phyloP scores from a whole-genome alignment of 495 filamentous ascomycete species.

The Lichina pygmaea region DNA sequence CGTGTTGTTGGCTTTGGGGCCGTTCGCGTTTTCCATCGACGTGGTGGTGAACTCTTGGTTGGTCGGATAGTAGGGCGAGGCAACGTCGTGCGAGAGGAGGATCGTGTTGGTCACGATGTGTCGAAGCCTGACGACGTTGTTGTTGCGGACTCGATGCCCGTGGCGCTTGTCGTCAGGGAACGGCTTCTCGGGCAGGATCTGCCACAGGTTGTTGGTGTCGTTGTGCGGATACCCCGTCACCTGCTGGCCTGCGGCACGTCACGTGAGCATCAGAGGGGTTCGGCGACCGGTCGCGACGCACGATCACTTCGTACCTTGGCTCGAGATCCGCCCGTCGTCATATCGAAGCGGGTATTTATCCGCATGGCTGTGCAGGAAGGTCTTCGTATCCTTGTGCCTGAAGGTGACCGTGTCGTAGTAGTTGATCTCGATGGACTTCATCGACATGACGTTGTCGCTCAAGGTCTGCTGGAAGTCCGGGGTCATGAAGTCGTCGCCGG shows the following conservation, averaged over 20 bases:
- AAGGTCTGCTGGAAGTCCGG: slow-evolving; percentile 94
- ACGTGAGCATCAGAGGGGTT: too few species aligned
- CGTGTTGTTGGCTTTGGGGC: slow-evolving; percentile 66
- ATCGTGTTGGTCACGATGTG: slow-evolving; percentile 71
- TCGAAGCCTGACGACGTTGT: slow-evolving; percentile 66
- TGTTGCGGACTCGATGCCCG: slow-evolving; percentile 46
- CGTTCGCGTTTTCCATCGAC: slow-evolving; percentile 38
- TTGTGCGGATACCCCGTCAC: slow-evolving; percentile 96
- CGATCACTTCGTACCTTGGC: slow-evolving; percentile 29
- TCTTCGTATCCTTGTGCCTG: slow-evolving; percentile 89
- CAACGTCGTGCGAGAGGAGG: slow-evolving; percentile 88
- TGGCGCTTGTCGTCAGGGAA: slow-evolving; percentile 22
- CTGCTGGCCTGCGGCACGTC: slow-evolving; percentile 33
- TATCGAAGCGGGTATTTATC: slow-evolving; percentile 82
- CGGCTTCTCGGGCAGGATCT: slow-evolving; percentile 45
- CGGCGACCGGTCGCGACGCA: too few species aligned
- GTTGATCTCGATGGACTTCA: slow-evolving; percentile 59
- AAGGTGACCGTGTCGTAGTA: slow-evolving; percentile 78
- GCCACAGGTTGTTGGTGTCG: slow-evolving; percentile 97
- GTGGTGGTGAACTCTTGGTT: slow-evolving; percentile 97
- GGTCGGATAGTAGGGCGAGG: slow-evolving; percentile 88
- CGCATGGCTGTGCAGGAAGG: slow-evolving; percentile 78
- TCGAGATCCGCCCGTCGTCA: slow-evolving; percentile 90
- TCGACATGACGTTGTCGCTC: slow-evolving; percentile 74
- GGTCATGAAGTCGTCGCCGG: slow-evolving; percentile 96